Evolutionary conservation across 371 early-diverging fungal species (phyloP), one percentile per base, ranked within the genome.

Genomic region (Mucor lusitanicus): DNA sequence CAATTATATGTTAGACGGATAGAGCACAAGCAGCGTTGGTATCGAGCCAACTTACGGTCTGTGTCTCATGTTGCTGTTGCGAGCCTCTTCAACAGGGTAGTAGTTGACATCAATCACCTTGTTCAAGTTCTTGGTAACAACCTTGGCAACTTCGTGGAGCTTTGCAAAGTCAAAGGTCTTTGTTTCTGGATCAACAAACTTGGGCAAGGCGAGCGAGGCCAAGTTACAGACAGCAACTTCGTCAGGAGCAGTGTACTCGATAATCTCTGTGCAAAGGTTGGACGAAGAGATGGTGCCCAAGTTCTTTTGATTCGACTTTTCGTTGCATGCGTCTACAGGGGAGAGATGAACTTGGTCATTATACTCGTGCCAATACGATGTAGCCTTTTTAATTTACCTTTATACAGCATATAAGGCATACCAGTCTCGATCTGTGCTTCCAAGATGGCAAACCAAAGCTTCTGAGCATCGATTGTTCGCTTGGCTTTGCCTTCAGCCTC

Each of bases 171-270:
- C 90, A 66, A 85, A 94, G 1, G 63, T 67, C 30, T 83, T 77
- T 62, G 91, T 82, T 65, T 88, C 85, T 17, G 33, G 42, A 28
- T 72, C 59, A 19, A 99, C 95, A 86, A 95, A 99, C n/a, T 87
- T 82, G 13, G 99, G 99, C 40, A 99, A 87, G 12, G 98, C 95
- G 46, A 99, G 89, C 40, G 97, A 97, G 23, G 99, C 99, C 71
- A 99, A 80, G 79, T 99, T 99, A 87, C 99, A 99, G 23, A 99
- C 99, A 15, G 99, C 99, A 12, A 98, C 96, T 78, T 99, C 99
- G 71, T 99, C 97, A 42, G 95, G 93, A 46, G 88, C 76, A 11
- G 98, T 93, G 83, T 98, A 99, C 78, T 99, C 95, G 42, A 99
- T 90, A 69, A 99, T 98, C 76, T 99, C 98, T 19, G 89, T 89